phyloP scores from a whole-genome alignment of 371 early-diverging fungal species.

The Nematocida sp. region DNA sequence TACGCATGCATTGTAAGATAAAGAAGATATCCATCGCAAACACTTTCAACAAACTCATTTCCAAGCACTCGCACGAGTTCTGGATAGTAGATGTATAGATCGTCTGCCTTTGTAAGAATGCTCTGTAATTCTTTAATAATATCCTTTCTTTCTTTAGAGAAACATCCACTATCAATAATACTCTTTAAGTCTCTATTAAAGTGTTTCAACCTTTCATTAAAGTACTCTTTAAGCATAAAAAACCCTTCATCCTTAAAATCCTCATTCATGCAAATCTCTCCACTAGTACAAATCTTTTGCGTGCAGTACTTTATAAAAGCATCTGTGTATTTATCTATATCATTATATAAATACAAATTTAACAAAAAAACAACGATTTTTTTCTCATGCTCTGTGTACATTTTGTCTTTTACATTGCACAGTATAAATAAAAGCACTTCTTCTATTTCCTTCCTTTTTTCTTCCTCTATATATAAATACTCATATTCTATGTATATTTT shows the following conservation, averaged over 20 bases:
- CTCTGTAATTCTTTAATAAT: background rate
- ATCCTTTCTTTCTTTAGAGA: slow-evolving; percentile 4
- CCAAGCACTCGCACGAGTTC: background rate
- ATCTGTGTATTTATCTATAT: slow-evolving; percentile 18
- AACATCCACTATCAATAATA: background rate
- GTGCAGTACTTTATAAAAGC: background rate
- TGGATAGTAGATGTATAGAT: background rate
- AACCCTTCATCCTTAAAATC: background rate
- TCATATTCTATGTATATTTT: slow-evolving; percentile 13
- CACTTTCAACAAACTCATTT: background rate
- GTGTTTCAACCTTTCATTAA: background rate
- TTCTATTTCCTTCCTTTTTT: slow-evolving; percentile 19
- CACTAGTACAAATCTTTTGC: background rate
- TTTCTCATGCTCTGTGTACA: slow-evolving; percentile 2
- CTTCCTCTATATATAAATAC: background rate
- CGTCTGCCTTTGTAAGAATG: background rate
- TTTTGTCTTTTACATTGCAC: background rate
- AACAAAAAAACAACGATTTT: slow-evolving; percentile 25
- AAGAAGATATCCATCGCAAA: background rate
- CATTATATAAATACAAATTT: slow-evolving; percentile 15
- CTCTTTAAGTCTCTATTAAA: slow-evolving; percentile 1
- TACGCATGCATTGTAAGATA: background rate
- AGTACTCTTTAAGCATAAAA: background rate
- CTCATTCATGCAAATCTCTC: background rate
- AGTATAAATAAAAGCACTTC: background rate